A percentile compares a stretch with the other conserved stretches of the same genome.
Conservation (phyloP, 2,329 filamentous ascomycete species). For the Canariomyces notabilis region DNA sequence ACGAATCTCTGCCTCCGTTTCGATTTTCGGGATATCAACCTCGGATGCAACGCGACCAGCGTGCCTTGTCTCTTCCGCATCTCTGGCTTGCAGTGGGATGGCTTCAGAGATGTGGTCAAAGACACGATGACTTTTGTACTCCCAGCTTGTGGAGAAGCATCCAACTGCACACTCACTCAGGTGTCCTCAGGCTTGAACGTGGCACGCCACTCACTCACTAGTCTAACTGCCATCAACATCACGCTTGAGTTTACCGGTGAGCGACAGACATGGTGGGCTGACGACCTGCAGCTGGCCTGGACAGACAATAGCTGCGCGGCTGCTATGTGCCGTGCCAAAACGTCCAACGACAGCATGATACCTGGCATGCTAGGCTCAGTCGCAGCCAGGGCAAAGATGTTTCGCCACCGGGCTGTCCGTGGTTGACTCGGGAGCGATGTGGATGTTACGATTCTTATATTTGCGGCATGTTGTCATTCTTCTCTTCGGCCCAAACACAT, state of each 20-base stretch:
- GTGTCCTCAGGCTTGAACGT: slow-evolving; percentile 25
- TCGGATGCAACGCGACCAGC: slow-evolving; percentile 36
- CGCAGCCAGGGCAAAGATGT: slow-evolving; percentile 3
- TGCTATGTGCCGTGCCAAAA: slow-evolving; percentile 34
- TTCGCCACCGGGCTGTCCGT: slow-evolving; percentile 19
- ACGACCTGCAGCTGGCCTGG: slow-evolving; percentile 42
- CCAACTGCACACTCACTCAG: slow-evolving; percentile 30
- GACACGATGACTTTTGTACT: slow-evolving; percentile 24
- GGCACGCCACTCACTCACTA: slow-evolving; percentile 23
- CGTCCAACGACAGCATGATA: slow-evolving; percentile 28
- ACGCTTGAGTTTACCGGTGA: slow-evolving; percentile 35
- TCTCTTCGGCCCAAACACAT: not conserved
- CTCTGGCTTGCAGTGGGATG: slow-evolving; percentile 31
- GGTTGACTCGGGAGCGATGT: slow-evolving; percentile 4
- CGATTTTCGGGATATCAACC: slow-evolving; percentile 32
- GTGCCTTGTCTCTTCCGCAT: slow-evolving; percentile 34
- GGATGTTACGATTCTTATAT: not conserved
- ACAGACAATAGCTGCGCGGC: slow-evolving; percentile 36
- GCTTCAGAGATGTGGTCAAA: slow-evolving; percentile 22
- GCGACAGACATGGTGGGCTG: slow-evolving; percentile 42
- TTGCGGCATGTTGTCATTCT: not conserved
- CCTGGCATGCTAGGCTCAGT: slow-evolving; percentile 1
- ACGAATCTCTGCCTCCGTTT: slow-evolving; percentile 32
- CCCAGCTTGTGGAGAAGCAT: slow-evolving; percentile 27
- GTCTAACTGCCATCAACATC: slow-evolving; percentile 36